Evolutionary conservation across 1,139 yeast genomes (phyloP), one percentile per base, ranked within the genome.

Genomic region (Pichia sp.): DNA sequence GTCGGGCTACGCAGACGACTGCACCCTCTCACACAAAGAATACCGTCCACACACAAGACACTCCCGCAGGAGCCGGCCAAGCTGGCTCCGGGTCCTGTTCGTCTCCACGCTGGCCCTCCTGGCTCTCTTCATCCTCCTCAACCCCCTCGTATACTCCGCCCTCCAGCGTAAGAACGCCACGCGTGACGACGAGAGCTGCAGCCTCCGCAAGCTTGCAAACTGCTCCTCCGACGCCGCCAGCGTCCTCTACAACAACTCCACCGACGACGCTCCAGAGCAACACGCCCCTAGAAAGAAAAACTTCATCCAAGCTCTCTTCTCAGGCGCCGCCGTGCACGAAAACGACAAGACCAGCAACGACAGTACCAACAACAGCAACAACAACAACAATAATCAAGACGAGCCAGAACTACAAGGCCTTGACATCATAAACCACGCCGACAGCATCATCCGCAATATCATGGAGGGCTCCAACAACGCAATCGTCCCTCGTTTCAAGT

Each of bases 401-500:
- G 31, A 42, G 15, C 5, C 30, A 42, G 15, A 19, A 29, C 29
- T 10, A 7, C 10, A 29, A 13, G 38, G 42, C 8, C 32, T 40
- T 7, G 42, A 47, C 38, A 31, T 52, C 36, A 50, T 45, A 3
- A 53, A 53, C 5, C 59, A 58, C 19, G 62, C 63, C 16, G 55
- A 58, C 38, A 49, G 57, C 31, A 64, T 64, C 41, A 59, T 64
- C 13, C 52, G 60, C 19, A 62, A 63, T 41, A 63, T 65, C 19
- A 63, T 53, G 55, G 45, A 57, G 46, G 55, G 59, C 8, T 62
- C 67, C 30, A 61, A 62, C 50, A 55, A 62, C 51, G 67, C 64
- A 3, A 63, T 64, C 16, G 56, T 62, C 15, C 68, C 68, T 6
- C 56, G 68, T 44, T 64, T 65, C 49, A 59, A 59, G 38, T 38